Percentiles rank a stretch among this genome's conserved stretches.
Evolutionary conservation across 1,284 basidiomycete genomes (phyloP).

Genomic region (Melampsora larici-populina): DNA sequence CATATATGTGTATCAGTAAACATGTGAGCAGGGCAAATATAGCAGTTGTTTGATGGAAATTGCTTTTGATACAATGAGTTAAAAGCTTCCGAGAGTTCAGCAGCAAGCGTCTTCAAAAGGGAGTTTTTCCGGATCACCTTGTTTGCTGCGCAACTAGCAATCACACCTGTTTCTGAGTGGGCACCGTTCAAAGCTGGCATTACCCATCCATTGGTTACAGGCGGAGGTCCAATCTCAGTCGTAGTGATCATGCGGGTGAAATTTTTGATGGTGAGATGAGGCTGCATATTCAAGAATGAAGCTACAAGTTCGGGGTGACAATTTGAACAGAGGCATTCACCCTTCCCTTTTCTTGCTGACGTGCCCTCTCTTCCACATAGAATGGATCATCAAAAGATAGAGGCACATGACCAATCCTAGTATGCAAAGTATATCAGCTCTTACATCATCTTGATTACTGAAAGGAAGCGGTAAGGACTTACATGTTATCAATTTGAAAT

Average conservation of each 20-base stretch:
- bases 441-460: too few relatives aligned
- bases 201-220: not conserved
- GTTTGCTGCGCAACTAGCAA: not conserved
- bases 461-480: too few relatives aligned
- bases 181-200: not conserved
- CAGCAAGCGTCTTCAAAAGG: not conserved
- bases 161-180: too few relatives aligned
- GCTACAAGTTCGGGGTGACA: not conserved
- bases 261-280: not conserved
- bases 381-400: not conserved
- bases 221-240: not conserved
- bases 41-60: not conserved
- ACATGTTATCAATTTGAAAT: too few relatives aligned
- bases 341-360: not conserved
- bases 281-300: not conserved
- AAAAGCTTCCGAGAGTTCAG: not conserved
- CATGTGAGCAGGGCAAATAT: not conserved
- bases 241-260: not conserved
- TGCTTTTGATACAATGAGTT: too few relatives aligned
- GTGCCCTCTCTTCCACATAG: not conserved
- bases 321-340: conserved; percentile 8
- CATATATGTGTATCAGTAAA: not conserved
- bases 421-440: too few relatives aligned
- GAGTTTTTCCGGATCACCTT: not conserved
- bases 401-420: conserved; percentile 16